phyloP scores from a whole-genome alignment of 208 protist species.

The Leishmania mexicana region DNA sequence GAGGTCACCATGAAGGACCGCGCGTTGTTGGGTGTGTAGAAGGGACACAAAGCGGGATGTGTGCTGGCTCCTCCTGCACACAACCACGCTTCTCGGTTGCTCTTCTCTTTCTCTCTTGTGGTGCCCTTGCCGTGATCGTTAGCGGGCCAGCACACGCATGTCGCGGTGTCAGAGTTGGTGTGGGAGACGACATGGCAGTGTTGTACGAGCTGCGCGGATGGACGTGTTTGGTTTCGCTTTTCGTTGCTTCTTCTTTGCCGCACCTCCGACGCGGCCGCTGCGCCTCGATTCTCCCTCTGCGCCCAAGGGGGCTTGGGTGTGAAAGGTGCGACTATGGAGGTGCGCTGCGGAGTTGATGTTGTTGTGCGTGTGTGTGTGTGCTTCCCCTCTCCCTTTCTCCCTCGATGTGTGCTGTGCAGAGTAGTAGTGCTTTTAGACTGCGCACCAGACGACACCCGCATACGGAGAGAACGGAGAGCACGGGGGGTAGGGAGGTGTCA shows the following conservation, averaged over 20 bases:
- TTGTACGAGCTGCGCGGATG: neutral
- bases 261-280: neutral
- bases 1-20: slow-evolving; percentile 93
- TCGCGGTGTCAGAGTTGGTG: neutral
- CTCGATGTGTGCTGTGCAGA: neutral
- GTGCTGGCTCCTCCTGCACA: neutral
- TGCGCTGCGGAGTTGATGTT: neutral
- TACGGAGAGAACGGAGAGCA: neutral
- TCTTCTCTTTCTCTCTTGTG: neutral
- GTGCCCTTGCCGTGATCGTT: neutral
- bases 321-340: no score
- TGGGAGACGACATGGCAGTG: neutral
- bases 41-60: neutral
- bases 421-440: neutral
- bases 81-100: neutral
- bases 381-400: neutral
- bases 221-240: neutral
- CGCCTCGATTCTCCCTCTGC: neutral
- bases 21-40: slow-evolving; percentile 58
- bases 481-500: neutral
- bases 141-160: neutral
- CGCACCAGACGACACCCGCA: neutral
- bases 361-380: slow-evolving; percentile 5
- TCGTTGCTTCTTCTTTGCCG: neutral
- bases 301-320: no score